Evolutionary conservation across 2,329 filamentous ascomycete genomes (phyloP), one percentile per base, ranked within the genome.

Genomic region (Xylaria sp.): DNA sequence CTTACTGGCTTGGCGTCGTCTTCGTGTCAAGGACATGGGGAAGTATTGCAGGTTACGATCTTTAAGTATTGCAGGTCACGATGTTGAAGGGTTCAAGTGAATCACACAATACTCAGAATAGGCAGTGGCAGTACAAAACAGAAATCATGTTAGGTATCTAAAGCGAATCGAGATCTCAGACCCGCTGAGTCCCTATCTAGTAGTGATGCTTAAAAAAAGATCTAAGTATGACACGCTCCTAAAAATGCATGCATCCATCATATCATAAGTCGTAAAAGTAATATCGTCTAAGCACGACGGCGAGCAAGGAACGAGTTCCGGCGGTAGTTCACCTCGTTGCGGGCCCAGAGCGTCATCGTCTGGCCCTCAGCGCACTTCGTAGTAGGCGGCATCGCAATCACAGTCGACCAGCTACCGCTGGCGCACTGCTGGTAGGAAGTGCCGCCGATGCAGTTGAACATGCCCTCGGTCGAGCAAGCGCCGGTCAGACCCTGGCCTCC

Each of bases 391-490:
- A 74, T 69, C 19, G 63, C 53, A 63, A 66, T 66, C 10, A 72
- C 58, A 0, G 51, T 7, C 1, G 70, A 68, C 73, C 73, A 75
- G 2, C 58, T 46, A 0, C 72, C 72, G 2, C 64, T 67, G 1
- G 73, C 72, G 55, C 73, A 75, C 58, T 73, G 72, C 60, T 75
- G 72, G 63, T 70, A 75, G 6, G 63, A 53, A 2, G 61, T 63
- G 30, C 72, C 71, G 11, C 54, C 68, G 50, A 74, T 63, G 58
- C 73, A 75, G 65, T 74, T 74, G 64, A 70, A 74, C 62, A 66
- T 68, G 52, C 72, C 73, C 60, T 74, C 71, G 1, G 61, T 11
- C 2, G 64, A 65, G 61, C 73, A 75, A 2, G 68, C 11, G 19
- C 74, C 74, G 6, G 67, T 66, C 49, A 72, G 65, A 11, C 65